phyloP scores from a whole-genome alignment of 495 filamentous ascomycete genomes.

The Talaromyces thailandensis region DNA sequence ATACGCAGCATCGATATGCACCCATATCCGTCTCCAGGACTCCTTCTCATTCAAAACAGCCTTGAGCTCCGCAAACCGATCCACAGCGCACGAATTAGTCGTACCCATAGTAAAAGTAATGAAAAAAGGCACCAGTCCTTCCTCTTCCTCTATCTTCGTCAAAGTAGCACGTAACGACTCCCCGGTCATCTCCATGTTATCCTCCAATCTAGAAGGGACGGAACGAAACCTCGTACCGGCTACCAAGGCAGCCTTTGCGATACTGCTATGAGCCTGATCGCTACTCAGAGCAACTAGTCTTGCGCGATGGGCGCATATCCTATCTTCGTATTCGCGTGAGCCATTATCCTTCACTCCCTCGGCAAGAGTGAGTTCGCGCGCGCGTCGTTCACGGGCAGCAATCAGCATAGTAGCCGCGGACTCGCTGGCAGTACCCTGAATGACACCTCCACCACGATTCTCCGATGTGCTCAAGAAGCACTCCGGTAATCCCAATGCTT shows the following conservation, averaged over 20 bases:
- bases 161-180: constrained; percentile 48
- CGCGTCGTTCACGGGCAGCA: constrained; percentile 71
- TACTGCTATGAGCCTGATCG: constrained; percentile 71
- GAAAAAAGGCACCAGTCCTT: constrained; percentile 76
- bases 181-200: constrained; percentile 66
- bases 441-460: constrained; percentile 76
- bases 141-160: constrained; percentile 45
- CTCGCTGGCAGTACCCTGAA: constrained; percentile 90
- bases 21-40: constrained; percentile 60
- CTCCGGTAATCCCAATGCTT: constrained; percentile 60
- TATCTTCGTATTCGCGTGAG: constrained; percentile 39
- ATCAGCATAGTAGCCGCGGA: constrained; percentile 81
- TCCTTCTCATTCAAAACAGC: constrained; percentile 52
- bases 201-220: constrained; percentile 49
- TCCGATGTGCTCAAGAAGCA: constrained; percentile 70
- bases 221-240: constrained; percentile 70
- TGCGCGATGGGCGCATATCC: constrained; percentile 53
- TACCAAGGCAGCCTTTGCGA: constrained; percentile 81
- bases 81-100: constrained; percentile 79
- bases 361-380: constrained; percentile 44
- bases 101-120: constrained; percentile 80
- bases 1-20: constrained; percentile 95
- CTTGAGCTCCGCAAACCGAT: constrained; percentile 67
- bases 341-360: constrained; percentile 40
- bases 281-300: constrained; percentile 76